phyloP scores from a whole-genome alignment of 2,329 filamentous ascomycete species.

The Stachybotrys chlorohalonatus region DNA sequence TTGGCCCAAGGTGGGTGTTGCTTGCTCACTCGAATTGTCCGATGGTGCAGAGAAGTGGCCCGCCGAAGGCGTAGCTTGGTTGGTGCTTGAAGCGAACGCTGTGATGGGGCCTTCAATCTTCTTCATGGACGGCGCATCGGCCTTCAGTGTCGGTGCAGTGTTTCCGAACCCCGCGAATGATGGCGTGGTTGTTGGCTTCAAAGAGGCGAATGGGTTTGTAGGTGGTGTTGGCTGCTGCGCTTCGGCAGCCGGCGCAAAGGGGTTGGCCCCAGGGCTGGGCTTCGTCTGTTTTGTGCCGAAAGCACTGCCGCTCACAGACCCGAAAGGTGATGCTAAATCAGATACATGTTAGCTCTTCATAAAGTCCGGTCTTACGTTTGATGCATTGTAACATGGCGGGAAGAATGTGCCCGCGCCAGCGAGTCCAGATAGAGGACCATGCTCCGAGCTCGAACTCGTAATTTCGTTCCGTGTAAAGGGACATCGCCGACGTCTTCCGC shows the following conservation, averaged over 20 bases:
- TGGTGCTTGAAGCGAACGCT: background rate
- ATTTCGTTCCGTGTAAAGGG: background rate
- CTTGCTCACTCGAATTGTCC: background rate
- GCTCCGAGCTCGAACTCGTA: background rate
- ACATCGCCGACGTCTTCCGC: background rate
- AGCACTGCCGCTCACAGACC: background rate
- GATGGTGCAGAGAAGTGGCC: background rate
- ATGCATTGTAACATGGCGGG: background rate
- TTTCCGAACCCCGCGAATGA: conserved; percentile 5
- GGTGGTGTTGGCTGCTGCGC: background rate
- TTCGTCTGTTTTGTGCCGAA: background rate
- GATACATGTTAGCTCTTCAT: background rate
- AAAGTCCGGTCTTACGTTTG: background rate
- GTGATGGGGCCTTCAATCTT: background rate
- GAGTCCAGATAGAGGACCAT: background rate
- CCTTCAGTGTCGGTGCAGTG: background rate
- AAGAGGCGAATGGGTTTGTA: background rate
- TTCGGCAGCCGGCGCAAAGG: conserved; percentile 7
- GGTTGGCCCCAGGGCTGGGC: conserved; percentile 4
- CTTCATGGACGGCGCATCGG: background rate
- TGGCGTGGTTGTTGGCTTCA: background rate
- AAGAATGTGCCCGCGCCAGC: background rate
- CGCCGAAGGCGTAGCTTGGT: background rate
- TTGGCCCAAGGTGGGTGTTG: background rate
- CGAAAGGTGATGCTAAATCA: background rate